Conservation (phyloP, 2,329 filamentous ascomycete species). For the Furcasterigmium furcatum region DNA sequence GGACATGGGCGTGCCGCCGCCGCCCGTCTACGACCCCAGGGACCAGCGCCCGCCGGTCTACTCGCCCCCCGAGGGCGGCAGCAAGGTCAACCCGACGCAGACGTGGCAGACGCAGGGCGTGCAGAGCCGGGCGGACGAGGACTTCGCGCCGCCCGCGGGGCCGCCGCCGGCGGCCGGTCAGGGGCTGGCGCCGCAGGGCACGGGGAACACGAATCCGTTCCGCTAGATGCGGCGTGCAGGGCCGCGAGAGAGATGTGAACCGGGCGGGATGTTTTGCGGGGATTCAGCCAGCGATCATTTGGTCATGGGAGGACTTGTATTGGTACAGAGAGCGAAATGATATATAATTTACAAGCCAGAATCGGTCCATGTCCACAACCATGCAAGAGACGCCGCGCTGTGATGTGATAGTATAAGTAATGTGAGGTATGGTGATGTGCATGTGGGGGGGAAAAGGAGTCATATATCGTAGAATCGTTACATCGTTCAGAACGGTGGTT, state of each 20-base stretch:
- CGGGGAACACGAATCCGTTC: conserved; percentile 27
- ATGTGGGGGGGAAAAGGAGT: too few relatives aligned
- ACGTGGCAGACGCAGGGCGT: conserved; percentile 34
- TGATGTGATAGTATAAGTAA: conserved; percentile 12
- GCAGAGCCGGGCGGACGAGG: conserved; percentile 1
- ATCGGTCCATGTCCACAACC: too few relatives aligned
- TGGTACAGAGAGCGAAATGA: too few relatives aligned
- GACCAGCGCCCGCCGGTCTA: conserved; percentile 51
- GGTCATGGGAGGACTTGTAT: too few relatives aligned
- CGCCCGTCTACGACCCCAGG: conserved; percentile 56
- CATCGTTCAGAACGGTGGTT: background rate
- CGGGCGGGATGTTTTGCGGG: too few relatives aligned
- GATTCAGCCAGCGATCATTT: too few relatives aligned
- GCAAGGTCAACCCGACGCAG: conserved; percentile 53
- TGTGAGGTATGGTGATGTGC: background rate
- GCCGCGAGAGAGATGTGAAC: conserved; percentile 1
- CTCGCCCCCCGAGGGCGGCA: conserved; percentile 43
- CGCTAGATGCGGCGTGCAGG: conserved; percentile 9
- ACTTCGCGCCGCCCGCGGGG: conserved; percentile 41
- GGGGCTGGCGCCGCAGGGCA: conserved; percentile 22
- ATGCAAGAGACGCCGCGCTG: too few relatives aligned
- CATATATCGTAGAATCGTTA: background rate
- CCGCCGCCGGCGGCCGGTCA: conserved; percentile 34
- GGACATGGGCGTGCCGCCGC: conserved; percentile 41
- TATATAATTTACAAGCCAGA: too few relatives aligned